A percentile compares a stretch with the other conserved stretches of the same genome.
These are phyloP conservation scores for Exophiala aquamarina DNA, from an alignment of 2,329 filamentous ascomycete genomes.

Conservation along the genomic window DNA sequence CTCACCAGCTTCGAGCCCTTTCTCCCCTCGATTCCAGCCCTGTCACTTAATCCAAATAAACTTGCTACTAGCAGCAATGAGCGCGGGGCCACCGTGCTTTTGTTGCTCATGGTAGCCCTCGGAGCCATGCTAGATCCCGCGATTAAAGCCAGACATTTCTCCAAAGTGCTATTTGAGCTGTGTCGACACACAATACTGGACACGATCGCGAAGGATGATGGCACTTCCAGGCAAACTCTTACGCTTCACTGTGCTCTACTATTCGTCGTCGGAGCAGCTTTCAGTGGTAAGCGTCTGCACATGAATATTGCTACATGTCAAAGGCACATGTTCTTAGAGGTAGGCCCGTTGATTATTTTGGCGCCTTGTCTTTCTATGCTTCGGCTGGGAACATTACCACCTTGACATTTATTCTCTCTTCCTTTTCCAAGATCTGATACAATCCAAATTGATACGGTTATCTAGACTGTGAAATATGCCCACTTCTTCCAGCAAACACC, in stretches of 20 bases:
- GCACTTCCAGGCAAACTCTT: background rate
- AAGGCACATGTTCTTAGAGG: background rate
- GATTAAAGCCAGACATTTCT: conserved; percentile 5
- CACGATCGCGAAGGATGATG: background rate
- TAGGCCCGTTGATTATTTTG: no score
- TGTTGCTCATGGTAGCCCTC: conserved; percentile 6
- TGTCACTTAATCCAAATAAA: conserved; percentile 1
- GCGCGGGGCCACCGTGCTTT: background rate
- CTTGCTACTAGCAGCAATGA: background rate
- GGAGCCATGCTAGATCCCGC: conserved; percentile 7
- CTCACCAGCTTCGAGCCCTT: conserved; percentile 5
- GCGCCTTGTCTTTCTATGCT: no score
- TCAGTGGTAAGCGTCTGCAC: conserved; percentile 2
- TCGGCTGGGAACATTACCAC: no score
- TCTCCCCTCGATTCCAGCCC: background rate
- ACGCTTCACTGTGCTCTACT: background rate
- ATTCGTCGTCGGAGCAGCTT: background rate
- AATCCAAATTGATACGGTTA: no score
- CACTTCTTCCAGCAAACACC: no score
- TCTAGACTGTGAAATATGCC: no score
- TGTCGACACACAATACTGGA: background rate
- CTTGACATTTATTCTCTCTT: no score
- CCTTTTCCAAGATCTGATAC: no score
- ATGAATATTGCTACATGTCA: conserved; percentile 3
- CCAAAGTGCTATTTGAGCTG: conserved; percentile 1